Percentiles rank a stretch among this genome's conserved stretches.
Conservation (phyloP, 805 yeast genomes). For the Myxozyma lipomycoides region DNA sequence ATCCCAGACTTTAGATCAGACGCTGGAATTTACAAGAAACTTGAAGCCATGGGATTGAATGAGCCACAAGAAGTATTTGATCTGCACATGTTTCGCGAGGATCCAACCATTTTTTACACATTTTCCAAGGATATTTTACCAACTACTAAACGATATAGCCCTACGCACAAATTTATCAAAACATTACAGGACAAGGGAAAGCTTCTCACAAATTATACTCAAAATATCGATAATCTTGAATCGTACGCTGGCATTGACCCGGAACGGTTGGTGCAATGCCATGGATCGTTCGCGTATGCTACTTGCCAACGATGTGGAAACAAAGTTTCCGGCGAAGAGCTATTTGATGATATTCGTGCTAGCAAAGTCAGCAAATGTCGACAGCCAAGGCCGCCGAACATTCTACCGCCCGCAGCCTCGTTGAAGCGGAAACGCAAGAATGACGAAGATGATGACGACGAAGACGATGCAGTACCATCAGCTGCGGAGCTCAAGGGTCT, state of each 20-base stretch:
- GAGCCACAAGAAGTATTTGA: conserved; percentile 93
- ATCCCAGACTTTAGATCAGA: conserved; percentile 90
- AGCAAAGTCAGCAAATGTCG: conserved; percentile 63
- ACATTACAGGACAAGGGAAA: conserved; percentile 71
- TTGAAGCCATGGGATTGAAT: conserved; percentile 61
- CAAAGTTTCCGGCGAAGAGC: conserved; percentile 59
- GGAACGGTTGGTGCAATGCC: conserved; percentile 78
- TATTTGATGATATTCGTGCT: conserved; percentile 56
- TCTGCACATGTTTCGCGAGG: conserved; percentile 60
- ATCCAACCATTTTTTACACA: conserved; percentile 79
- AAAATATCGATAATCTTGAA: conserved; percentile 75
- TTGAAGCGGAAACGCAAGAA: conserved; percentile 40
- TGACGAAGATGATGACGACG: conserved; percentile 34
- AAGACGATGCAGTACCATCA: conserved; percentile 27
- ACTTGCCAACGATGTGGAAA: conserved; percentile 74
- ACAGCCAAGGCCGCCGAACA: conserved; percentile 40
- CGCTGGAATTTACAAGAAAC: conserved; percentile 73
- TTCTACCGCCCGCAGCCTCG: background rate
- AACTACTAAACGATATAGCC: conserved; percentile 57
- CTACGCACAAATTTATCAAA: conserved; percentile 76
- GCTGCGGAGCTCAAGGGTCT: conserved; percentile 31
- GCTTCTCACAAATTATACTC: conserved; percentile 79
- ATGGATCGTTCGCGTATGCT: conserved; percentile 87
- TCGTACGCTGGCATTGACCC: conserved; percentile 61
- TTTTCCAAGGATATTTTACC: conserved; percentile 84